Percentiles rank a stretch among this genome's conserved stretches.
Evolutionary conservation across 352 stramenopile genomes (phyloP).

Genomic region (Globisporangium uncinulatum): DNA sequence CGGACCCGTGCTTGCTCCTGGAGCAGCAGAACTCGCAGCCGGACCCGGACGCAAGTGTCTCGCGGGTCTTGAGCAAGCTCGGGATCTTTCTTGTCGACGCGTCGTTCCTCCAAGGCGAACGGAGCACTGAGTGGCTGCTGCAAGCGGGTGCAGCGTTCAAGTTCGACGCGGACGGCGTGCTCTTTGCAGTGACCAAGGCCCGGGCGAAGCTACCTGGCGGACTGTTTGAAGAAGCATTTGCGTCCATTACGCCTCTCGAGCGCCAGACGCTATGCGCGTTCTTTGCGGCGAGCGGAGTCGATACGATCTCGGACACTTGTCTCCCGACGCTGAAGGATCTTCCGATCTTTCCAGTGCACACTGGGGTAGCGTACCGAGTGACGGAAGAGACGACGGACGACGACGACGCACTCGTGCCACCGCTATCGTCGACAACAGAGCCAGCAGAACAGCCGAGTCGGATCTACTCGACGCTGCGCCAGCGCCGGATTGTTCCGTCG

Average conservation of each 20-base stretch:
- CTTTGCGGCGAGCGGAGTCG: conserved; percentile 30
- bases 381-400: conserved; percentile 3
- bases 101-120: conserved; percentile 33
- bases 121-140: conserved; percentile 38
- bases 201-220: conserved; percentile 22
- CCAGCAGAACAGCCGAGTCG: not conserved
- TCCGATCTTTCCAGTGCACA: conserved; percentile 40
- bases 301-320: conserved; percentile 27
- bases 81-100: conserved; percentile 40
- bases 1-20: conserved; percentile 31
- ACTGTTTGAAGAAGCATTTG: conserved; percentile 38
- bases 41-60: conserved; percentile 4
- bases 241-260: conserved; percentile 17
- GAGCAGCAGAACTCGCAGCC: conserved; percentile 7
- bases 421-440: not conserved
- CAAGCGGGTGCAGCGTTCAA: conserved; percentile 32
- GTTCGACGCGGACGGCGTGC: conserved; percentile 36
- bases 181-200: conserved; percentile 29
- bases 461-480: conserved; percentile 7
- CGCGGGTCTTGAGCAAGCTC: conserved; percentile 27
- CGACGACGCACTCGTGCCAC: not conserved
- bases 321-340: conserved; percentile 37
- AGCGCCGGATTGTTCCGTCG: conserved; percentile 29
- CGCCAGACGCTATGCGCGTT: conserved; percentile 34
- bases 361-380: conserved; percentile 1